phyloP scores from a whole-genome alignment of 2,329 filamentous ascomycete genomes.

The Mollisia scopiformis region DNA sequence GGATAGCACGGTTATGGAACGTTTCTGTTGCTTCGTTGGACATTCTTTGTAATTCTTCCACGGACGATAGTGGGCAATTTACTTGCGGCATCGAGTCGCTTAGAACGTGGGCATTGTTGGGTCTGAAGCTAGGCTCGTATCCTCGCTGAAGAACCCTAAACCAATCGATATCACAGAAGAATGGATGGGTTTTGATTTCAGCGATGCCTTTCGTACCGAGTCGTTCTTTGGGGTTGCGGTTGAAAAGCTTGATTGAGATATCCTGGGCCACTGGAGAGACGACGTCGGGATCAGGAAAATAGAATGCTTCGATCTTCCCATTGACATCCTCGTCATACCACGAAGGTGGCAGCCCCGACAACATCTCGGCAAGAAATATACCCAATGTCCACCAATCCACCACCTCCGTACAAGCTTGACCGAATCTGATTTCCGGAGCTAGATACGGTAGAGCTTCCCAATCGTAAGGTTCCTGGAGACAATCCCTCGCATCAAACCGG shows the following conservation, averaged over 20 bases:
- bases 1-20: no score
- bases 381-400: slow-evolving; percentile 93
- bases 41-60: no score
- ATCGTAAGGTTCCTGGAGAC: slow-evolving; percentile 72
- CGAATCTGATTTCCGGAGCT: slow-evolving; percentile 86
- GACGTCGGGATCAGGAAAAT: slow-evolving; percentile 88
- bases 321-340: slow-evolving; percentile 99
- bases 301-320: slow-evolving; percentile 94
- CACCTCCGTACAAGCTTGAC: slow-evolving; percentile 92
- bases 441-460: slow-evolving; percentile 97
- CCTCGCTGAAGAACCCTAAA: slow-evolving; percentile 91
- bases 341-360: slow-evolving; percentile 82
- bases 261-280: slow-evolving; percentile 90
- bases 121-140: slow-evolving; percentile 95
- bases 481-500: slow-evolving; percentile 95
- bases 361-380: slow-evolving; percentile 93
- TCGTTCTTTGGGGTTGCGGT: slow-evolving; percentile 84
- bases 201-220: slow-evolving; percentile 88
- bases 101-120: slow-evolving; percentile 49
- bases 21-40: no score
- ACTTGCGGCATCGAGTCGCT: no score
- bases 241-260: slow-evolving; percentile 81
- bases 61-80: no score
- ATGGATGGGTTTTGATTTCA: slow-evolving; percentile 95
- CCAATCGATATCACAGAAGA: slow-evolving; percentile 98